phyloP scores from a whole-genome alignment of 1,139 yeast species.

The Diutina mesorugosa region DNA sequence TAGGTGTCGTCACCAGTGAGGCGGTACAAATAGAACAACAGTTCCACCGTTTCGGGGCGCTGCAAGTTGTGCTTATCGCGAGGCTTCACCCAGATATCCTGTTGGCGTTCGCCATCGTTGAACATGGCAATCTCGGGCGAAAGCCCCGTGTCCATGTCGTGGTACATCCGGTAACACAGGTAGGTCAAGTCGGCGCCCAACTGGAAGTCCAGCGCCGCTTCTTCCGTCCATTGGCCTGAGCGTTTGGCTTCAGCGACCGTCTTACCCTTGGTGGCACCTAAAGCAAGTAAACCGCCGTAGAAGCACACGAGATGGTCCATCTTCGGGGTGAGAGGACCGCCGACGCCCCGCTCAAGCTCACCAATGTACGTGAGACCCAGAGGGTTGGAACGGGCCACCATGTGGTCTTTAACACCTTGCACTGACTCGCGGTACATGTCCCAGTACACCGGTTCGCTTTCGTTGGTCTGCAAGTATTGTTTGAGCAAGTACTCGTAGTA shows the following conservation, averaged over 20 bases:
- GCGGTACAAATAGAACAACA: constrained; percentile 68
- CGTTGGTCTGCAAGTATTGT: constrained; percentile 71
- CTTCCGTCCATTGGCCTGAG: constrained; percentile 21
- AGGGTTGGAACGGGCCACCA: constrained; percentile 52
- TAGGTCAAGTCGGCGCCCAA: constrained; percentile 67
- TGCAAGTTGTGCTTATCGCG: constrained; percentile 74
- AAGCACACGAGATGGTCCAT: constrained; percentile 95
- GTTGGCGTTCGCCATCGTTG: constrained; percentile 25
- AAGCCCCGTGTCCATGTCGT: constrained; percentile 59
- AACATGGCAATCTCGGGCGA: constrained; percentile 86
- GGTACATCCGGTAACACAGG: constrained; percentile 77
- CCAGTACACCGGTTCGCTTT: constrained; percentile 46
- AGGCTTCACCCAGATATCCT: constrained; percentile 58
- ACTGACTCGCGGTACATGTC: constrained; percentile 71
- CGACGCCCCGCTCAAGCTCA: constrained; percentile 60
- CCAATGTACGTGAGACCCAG: constrained; percentile 59
- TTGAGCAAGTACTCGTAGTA: constrained; percentile 84
- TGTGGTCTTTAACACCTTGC: constrained; percentile 55
- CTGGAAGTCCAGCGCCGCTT: constrained; percentile 38
- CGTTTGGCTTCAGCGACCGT: constrained; percentile 39
- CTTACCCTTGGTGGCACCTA: constrained; percentile 79
- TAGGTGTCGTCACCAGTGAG: constrained; percentile 73
- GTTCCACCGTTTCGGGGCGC: constrained; percentile 91
- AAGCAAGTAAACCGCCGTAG: constrained; percentile 79
- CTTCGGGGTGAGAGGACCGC: constrained; percentile 48